Evolutionary conservation across 2,329 filamentous ascomycete genomes (phyloP), one percentile per base, ranked within the genome.

Genomic region (Ascochyta pisi): DNA sequence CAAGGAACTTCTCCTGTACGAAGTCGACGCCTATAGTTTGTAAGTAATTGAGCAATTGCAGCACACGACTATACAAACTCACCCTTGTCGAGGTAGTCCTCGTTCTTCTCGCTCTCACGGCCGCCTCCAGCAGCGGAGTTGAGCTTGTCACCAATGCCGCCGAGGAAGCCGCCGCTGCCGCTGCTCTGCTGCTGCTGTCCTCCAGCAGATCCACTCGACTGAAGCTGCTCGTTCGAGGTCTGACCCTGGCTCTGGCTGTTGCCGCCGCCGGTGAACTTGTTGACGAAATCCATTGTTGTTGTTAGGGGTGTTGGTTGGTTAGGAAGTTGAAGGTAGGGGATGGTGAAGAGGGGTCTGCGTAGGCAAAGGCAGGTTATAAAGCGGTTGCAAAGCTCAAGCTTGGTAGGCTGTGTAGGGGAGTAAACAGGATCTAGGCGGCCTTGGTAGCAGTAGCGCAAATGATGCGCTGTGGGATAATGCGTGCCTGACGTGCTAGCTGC

Each of bases 21-120:
- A 83, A 86, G 76, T 95, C 91, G 80, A 94, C 81, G 48, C 85
- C 91, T 94, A 61, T 16, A 38, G 12, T 13, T 13, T 15, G 44
- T 53, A 13, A 66, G 60, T 53, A 39, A 27, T 24, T 12, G 10
- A n/a, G 16, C 10, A 22, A 35, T 22, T 33, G 35, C 23, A 27
- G 27, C 19, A 41, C 29, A 8, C 8, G n/a, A 27, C 1, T 26
- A 24, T 22, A 19, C 27, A 22, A 15, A 62, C 60, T 46, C 73
- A 91, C 90, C 88, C 80, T 95, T 95, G 79, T 95, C 91, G 48
- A 95, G 84, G n/a, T 75, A 78, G 70, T 94, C 90, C 76, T 95
- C 90, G 66, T 92, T 89, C 84, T 91, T 88, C 83, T 94, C 91
- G 71, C 88, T 86, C 76, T 90, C 80, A 31, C 77, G 77, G 34